Evolutionary conservation across 1,284 basidiomycete genomes (phyloP).

Genomic region (Caloboletus firmus): DNA sequence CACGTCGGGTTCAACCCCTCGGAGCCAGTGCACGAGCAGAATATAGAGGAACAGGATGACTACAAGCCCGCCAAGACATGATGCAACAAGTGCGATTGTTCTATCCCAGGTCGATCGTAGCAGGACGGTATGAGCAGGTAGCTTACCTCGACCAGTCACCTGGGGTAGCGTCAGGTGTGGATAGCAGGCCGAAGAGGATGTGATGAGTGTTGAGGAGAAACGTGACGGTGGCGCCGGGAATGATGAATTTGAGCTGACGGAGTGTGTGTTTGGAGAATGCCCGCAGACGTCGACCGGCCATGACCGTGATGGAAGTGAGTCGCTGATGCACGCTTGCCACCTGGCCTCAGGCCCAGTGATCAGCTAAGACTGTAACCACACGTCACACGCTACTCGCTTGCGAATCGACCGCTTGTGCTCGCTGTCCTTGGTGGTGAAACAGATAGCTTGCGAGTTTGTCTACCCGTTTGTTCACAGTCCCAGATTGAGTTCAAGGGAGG

Average conservation of each 20-base stretch:
- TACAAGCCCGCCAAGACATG: constrained; percentile 56
- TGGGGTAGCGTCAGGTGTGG: constrained; percentile 26
- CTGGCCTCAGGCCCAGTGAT: neutral
- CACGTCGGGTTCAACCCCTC: constrained; percentile 67
- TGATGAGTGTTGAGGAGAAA: constrained; percentile 57
- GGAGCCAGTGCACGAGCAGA: constrained; percentile 59
- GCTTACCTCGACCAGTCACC: constrained; percentile 54
- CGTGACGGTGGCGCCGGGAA: constrained; percentile 63
- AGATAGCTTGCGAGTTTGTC: neutral
- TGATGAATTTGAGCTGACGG: constrained; percentile 68
- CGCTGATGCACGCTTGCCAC: neutral
- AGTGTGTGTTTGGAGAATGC: constrained; percentile 49
- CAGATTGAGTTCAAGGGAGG: neutral
- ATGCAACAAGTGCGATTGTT: constrained; percentile 48
- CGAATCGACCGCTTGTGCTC: neutral
- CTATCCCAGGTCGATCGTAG: constrained; percentile 35
- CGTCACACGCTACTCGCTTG: constrained; percentile 14
- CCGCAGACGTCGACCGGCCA: constrained; percentile 16
- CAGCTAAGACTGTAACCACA: constrained; percentile 17
- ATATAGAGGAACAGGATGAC: constrained; percentile 71
- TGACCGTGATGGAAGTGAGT: constrained; percentile 4
- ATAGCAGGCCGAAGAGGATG: constrained; percentile 47
- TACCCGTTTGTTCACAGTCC: neutral
- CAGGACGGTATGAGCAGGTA: neutral
- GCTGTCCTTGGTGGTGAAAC: neutral